Evolutionary conservation across 768 basidiomycete genomes (phyloP), one percentile per base, ranked within the genome.

Genomic region (Boletus sp.): DNA sequence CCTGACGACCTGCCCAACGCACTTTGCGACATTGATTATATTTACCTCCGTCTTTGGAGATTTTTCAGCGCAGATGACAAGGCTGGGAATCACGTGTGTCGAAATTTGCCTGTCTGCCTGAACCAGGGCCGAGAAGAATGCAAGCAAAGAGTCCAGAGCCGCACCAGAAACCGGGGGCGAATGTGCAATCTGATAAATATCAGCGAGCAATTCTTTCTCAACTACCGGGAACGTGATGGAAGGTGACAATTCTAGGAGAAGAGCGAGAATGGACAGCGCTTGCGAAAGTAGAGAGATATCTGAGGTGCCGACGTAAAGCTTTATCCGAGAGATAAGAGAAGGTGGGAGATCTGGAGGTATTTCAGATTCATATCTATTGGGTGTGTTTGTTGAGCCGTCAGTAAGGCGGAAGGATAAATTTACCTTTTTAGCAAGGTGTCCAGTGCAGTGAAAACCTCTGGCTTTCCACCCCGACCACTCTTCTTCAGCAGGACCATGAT

Each of bases 241-340:
- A 3, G 91, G 90, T 0, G 87, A 78, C 5, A 87, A 67, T 61
- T 87, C 81, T 11, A 93, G 74, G 32, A 93, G 79, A 21, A 89
- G 70, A 14, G 88, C 80, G 17, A 90, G 69, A 27, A 85, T 82
- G 29, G 76, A 75, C 29, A 93, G 72, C 0, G 87, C 79, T 58
- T 90, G 85, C 0, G 90, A 83, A 11, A 94, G 81, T 3, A 93
- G 76, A 15, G 87, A 79, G 41, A 94, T 88, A 64, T 96, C 93
- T 4, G 81, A 70, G 4, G 83, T 84, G 25, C 84, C 82, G 54
- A 98, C 70, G 70, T 91, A 93, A 0, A 81, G 67, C 64, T 84
- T 87, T 60, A 98, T 77, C 59, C 93, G 90, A 9, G 81, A 76
- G 21, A 93, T 77, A 39, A 98, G 77, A 7, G 75, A 74, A 2